These are phyloP conservation scores for Saccharomycopsis sp. DNA, from an alignment of 805 yeast species.

Conservation along the genomic window DNA sequence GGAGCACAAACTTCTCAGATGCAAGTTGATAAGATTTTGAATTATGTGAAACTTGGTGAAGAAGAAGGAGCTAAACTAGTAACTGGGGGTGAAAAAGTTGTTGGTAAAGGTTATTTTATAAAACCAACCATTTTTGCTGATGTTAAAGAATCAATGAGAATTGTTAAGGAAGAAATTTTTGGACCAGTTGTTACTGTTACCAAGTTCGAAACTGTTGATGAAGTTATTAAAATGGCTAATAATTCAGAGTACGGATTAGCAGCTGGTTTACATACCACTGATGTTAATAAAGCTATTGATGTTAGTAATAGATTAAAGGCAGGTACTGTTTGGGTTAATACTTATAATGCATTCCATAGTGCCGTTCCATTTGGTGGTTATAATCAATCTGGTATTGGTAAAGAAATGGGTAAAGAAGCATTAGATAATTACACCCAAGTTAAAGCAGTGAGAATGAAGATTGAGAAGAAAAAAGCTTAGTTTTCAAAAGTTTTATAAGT, in stretches of 20 bases:
- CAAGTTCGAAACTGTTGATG: conserved; percentile 75
- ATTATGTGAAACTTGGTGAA: conserved; percentile 67
- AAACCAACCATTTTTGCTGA: conserved; percentile 70
- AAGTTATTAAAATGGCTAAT: conserved; percentile 70
- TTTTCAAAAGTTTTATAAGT: too few relatives aligned
- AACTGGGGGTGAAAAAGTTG: conserved; percentile 58
- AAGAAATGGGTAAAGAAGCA: conserved; percentile 88
- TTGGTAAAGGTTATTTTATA: conserved; percentile 55
- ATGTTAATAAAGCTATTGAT: conserved; percentile 63
- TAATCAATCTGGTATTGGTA: conserved; percentile 85
- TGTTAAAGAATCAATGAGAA: conserved; percentile 54
- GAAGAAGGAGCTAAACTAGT: conserved; percentile 73
- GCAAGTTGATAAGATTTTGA: conserved; percentile 71
- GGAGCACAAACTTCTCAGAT: conserved; percentile 86
- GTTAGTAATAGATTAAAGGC: conserved; percentile 69
- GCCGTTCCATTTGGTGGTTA: conserved; percentile 90
- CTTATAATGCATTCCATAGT: conserved; percentile 80
- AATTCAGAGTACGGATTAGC: conserved; percentile 80
- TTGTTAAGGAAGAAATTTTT: conserved; percentile 71
- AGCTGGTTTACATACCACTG: conserved; percentile 79
- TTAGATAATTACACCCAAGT: conserved; percentile 75
- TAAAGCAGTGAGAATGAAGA: conserved; percentile 63
- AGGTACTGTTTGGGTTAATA: conserved; percentile 90
- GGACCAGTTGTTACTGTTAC: conserved; percentile 87
- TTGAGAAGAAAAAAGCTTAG: too few relatives aligned